Base-by-base conservation (phyloP, 2,329 filamentous ascomycete genomes). In the Phoma sp. region DNA sequence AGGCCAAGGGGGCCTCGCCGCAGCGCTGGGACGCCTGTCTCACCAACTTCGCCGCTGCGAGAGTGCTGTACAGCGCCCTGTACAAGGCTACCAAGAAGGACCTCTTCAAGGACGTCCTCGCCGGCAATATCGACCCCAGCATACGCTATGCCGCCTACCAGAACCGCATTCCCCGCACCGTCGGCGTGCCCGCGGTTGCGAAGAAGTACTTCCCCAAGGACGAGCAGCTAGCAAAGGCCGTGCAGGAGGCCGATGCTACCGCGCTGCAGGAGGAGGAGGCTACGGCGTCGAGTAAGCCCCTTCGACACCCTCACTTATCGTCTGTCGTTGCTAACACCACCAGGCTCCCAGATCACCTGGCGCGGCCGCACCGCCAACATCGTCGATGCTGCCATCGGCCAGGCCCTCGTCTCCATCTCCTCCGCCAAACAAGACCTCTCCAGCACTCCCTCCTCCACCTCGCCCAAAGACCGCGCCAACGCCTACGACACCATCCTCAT, bases 91-190 rank as follows among this genome's bases (percentile, higher is more conserved):
- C 78, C 58, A 88, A 86, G 70, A 88, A 86, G 57, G 93, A 96
- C 54, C 80, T 89, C 32, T 95, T 91, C 80, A 92, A 90, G 70
- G 93, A 98, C 57, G 82, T 97, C 23, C 79, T 99, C 52, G 86
- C 89, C 42, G 88, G 90, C 66, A 96, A 90, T 4, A 88, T 96
- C 58, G 95, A 99, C 71, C 93, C 93, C 2, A 96, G 92, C 58
- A 90, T 99, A 67, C 88, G 93, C 59, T 98, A 96, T 74, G 93
- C 93, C 32, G 92, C 95, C 14, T 98, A 98, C 73, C 92, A 96
- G 75, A 83, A 92, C 71, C 89, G 93, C 72, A 85, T 96, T 29
- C 90, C 93, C 0, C 87, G 95, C 38, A 96, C 92, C 2, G 85
- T 92, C 48, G 88, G 93, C 2, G 88, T 96, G 43, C 83, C 89